Percentiles rank a stretch among this genome's conserved stretches.
Conservation (phyloP, 2,329 filamentous ascomycete species). For the Fusarium brevicatenulatum region DNA sequence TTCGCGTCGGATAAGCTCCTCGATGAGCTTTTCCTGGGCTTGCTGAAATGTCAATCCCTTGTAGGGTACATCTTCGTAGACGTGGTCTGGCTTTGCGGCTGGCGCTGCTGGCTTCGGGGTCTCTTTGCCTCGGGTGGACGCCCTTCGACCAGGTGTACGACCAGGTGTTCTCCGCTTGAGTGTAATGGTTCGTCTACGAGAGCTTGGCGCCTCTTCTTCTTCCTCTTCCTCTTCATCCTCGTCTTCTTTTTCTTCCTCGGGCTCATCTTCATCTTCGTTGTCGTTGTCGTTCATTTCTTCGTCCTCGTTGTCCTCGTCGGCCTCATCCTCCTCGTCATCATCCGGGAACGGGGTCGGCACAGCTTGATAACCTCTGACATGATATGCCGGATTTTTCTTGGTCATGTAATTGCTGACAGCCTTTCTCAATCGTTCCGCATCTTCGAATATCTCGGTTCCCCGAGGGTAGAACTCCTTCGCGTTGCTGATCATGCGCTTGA, state of each 20-base stretch:
- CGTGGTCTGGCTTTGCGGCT: conserved; percentile 59
- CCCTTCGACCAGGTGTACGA: conserved; percentile 48
- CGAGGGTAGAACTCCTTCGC: conserved; percentile 86
- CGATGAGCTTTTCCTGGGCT: conserved; percentile 86
- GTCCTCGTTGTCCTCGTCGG: conserved; percentile 48
- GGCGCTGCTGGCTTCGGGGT: conserved; percentile 51
- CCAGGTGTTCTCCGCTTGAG: conserved; percentile 52
- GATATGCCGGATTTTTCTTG: conserved; percentile 85
- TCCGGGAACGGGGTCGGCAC: conserved; percentile 73
- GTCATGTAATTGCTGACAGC: conserved; percentile 89
- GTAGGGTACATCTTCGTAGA: conserved; percentile 69
- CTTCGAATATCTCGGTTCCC: conserved; percentile 77
- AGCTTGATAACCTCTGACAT: conserved; percentile 72
- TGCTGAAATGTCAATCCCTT: conserved; percentile 81
- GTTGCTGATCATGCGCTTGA: conserved; percentile 89
- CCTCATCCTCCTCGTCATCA: conserved; percentile 42
- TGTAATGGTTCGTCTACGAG: conserved; percentile 52
- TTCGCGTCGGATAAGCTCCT: conserved; percentile 75
- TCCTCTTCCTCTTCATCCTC: conserved; percentile 48
- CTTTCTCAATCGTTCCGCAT: conserved; percentile 88
- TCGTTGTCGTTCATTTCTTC: conserved; percentile 49
- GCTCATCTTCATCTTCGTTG: conserved; percentile 46
- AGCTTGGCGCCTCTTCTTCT: conserved; percentile 45
- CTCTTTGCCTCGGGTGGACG: conserved; percentile 46
- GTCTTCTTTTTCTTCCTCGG: conserved; percentile 41